Evolutionary conservation across 148 eudicot species (phyloP).

Genomic region (Chenopodium album): DNA sequence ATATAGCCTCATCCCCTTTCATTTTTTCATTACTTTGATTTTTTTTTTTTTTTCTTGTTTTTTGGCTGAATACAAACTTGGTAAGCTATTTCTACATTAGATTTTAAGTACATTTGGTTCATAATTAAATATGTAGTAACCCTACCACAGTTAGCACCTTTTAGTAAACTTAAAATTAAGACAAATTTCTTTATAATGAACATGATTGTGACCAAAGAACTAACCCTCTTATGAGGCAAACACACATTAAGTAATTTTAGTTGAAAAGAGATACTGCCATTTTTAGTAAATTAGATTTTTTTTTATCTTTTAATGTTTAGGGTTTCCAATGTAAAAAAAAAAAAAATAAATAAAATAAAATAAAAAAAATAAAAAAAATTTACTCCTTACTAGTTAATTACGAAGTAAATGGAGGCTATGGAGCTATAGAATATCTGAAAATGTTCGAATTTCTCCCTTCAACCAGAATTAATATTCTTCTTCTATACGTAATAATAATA

Average conservation of each 20-base stretch:
- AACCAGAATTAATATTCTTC: too few relatives aligned
- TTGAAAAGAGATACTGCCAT: slow-evolving; percentile 15
- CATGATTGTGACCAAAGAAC: slow-evolving; percentile 5
- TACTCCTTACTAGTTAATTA: too few relatives aligned
- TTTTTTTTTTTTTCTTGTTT: not conserved
- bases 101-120: not conserved
- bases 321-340: too few relatives aligned
- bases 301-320: not conserved
- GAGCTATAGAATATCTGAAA: too few relatives aligned
- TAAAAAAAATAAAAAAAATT: too few relatives aligned
- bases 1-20: too few relatives aligned
- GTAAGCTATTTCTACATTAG: not conserved
- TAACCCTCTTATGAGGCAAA: not conserved
- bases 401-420: too few relatives aligned
- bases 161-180: not conserved
- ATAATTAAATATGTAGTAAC: not conserved
- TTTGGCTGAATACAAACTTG: not conserved
- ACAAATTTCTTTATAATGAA: not conserved
- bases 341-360: too few relatives aligned
- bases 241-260: not conserved
- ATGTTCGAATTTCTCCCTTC: too few relatives aligned
- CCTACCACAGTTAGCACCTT: not conserved
- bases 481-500: too few relatives aligned
- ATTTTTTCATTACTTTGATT: too few relatives aligned
- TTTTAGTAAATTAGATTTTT: not conserved